Conservation (phyloP, 441 rosid genomes). For the Lepidium campestre region DNA sequence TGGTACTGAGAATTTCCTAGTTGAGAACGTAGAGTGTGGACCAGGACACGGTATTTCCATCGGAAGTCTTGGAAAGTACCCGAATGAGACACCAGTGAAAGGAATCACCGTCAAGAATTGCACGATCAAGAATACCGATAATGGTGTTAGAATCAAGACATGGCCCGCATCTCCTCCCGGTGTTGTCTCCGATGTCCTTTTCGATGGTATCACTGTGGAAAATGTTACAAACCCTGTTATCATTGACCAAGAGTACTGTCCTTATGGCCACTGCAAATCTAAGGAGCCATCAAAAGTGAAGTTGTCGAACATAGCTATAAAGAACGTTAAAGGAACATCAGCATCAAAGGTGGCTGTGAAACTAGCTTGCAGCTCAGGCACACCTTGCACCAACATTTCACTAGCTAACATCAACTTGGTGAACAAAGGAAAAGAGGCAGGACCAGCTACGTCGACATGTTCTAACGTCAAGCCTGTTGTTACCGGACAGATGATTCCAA, state of each 20-base stretch:
- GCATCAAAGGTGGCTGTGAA: slow-evolving; percentile 31
- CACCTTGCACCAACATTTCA: slow-evolving; percentile 37
- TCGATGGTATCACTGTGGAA: slow-evolving; percentile 33
- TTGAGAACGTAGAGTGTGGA: slow-evolving; percentile 33
- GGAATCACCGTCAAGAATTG: slow-evolving; percentile 33
- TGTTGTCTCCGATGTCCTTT: slow-evolving; percentile 30
- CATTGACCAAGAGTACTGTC: slow-evolving; percentile 43
- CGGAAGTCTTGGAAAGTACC: slow-evolving; percentile 45
- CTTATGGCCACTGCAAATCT: slow-evolving; percentile 24
- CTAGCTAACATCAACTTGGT: slow-evolving; percentile 36
- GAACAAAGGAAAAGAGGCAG: slow-evolving; percentile 25
- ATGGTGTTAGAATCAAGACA: slow-evolving; percentile 53
- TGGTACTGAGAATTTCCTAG: slow-evolving; percentile 29
- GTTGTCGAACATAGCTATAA: slow-evolving; percentile 36
- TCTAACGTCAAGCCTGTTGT: slow-evolving; percentile 32
- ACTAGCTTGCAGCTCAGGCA: slow-evolving; percentile 36
- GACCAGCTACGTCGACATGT: slow-evolving; percentile 31
- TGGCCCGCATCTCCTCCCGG: slow-evolving; percentile 41
- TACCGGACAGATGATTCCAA: slow-evolving; percentile 1
- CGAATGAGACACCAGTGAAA: slow-evolving; percentile 31
- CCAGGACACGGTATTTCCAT: slow-evolving; percentile 58
- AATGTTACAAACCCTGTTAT: slow-evolving; percentile 36
- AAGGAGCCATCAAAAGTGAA: slow-evolving; percentile 33
- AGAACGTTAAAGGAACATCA: slow-evolving; percentile 44
- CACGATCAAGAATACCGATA: slow-evolving; percentile 25